Base-by-base conservation (phyloP, 2,329 filamentous ascomycete genomes). In the Teratosphaeria pseudoeucalypti region DNA sequence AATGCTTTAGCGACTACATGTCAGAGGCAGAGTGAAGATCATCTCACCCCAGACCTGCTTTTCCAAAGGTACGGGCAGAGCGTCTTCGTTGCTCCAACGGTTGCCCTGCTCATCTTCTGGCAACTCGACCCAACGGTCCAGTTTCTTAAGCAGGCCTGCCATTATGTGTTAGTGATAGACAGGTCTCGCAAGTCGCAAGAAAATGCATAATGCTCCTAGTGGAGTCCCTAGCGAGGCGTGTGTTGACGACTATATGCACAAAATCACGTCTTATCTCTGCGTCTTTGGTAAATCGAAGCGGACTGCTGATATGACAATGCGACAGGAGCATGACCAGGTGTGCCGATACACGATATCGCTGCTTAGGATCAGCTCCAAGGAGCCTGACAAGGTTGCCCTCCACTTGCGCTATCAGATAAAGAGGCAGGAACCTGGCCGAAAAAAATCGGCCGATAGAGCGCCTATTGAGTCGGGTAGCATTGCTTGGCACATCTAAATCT, bases 1-100 rank as follows among this genome's bases (percentile, higher is more conserved):
- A 1, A 3, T 39, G 34, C 34, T 14, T 39, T 14, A 39, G 9
- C 16, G 3, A 39, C 11, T 39, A 75, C 57, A 76, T 73, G 23
- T 71, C 69, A 74, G 74, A 77, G 62, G 75, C 75, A 27, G 64
- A 67, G 56, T 75, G 68, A 76, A 49, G 71, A 69, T 66, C 70
- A 66, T 63, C 5, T 66, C 69, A 39, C 34, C 34, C 73, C 73
- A 77, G 56, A 69, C 71, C 12, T 74, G 69, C 34, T 75, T 67
- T 12, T 64, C 66, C 4, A 74, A 73, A 47, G 75, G 74, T 14
- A 77, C 66, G 19, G 75, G 74, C 34, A 71, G 70, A 55, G 75
- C 72, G 64, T 76, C 74, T 56, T 75, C 70, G 63, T 76, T 75
- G 67, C 73, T 74, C 69, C 70, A 74, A 55, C 70, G 62, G 54